Conservation (phyloP, 768 basidiomycete species). For the Rubroboletus satanas region DNA sequence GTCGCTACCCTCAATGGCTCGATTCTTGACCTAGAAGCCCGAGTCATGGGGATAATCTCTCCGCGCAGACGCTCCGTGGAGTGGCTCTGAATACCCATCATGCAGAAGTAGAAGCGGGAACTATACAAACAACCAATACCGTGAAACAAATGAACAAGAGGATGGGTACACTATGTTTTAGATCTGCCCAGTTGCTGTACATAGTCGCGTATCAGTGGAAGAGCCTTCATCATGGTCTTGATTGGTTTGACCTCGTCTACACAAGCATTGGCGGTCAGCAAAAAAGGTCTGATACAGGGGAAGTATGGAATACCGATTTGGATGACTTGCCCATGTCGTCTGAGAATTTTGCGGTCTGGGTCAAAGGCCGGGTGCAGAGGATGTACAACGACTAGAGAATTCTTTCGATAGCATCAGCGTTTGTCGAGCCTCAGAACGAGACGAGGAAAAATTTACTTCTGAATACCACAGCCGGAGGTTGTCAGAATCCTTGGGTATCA, state of each 20-base stretch:
- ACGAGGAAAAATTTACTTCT: conserved; percentile 41
- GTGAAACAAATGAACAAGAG: background rate
- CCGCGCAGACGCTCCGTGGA: conserved; percentile 47
- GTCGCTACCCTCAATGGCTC: conserved; percentile 57
- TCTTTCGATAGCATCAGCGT: conserved; percentile 39
- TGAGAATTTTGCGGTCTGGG: conserved; percentile 40
- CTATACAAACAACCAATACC: conserved; percentile 8
- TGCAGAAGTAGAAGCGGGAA: conserved; percentile 1
- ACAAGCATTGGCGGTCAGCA: background rate
- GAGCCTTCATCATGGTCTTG: conserved; percentile 62
- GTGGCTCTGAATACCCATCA: conserved; percentile 34
- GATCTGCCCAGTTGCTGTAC: conserved; percentile 35
- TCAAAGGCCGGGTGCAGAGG: conserved; percentile 50
- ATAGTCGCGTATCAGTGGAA: conserved; percentile 61
- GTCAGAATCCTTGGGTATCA: conserved; percentile 51
- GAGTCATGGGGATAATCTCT: conserved; percentile 54
- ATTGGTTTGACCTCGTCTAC: conserved; percentile 71
- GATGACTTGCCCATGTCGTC: conserved; percentile 62
- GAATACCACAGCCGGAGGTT: conserved; percentile 70
- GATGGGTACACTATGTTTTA: conserved; percentile 5
- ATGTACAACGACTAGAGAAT: conserved; percentile 70
- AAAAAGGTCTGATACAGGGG: background rate
- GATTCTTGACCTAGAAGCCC: conserved; percentile 42
- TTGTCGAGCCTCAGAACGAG: background rate
- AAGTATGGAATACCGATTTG: conserved; percentile 51